A percentile compares a stretch with the other conserved stretches of the same genome.
phyloP scores from a whole-genome alignment of 2,329 filamentous ascomycete genomes.

The Penicillium verrucosum region DNA sequence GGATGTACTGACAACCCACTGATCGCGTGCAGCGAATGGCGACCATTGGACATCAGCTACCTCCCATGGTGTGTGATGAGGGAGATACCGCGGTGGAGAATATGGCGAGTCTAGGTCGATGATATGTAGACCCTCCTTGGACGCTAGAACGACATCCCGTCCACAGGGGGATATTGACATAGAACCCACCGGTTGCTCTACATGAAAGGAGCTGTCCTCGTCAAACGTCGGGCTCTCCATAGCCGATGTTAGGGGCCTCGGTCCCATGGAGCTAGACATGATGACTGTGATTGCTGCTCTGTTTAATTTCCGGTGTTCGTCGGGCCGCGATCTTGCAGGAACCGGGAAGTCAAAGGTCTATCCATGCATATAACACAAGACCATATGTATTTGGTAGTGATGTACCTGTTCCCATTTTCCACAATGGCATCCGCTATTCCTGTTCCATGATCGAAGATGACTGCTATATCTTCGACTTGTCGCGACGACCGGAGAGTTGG shows the following conservation, averaged over 20 bases:
- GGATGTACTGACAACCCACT: slow-evolving; percentile 91
- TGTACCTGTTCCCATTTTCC: slow-evolving; percentile 1
- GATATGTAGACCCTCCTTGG: slow-evolving; percentile 83
- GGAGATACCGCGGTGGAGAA: slow-evolving; percentile 78
- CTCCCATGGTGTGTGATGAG: slow-evolving; percentile 86
- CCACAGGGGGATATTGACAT: slow-evolving; percentile 91
- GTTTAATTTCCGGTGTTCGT: slow-evolving; percentile 5
- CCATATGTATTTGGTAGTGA: not conserved
- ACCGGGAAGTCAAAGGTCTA: slow-evolving; percentile 1
- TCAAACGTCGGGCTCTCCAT: slow-evolving; percentile 87
- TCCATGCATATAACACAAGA: not conserved
- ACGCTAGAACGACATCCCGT: slow-evolving; percentile 84
- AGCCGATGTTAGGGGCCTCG: slow-evolving; percentile 51
- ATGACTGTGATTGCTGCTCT: slow-evolving; percentile 12
- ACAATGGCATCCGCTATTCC: slow-evolving; percentile 1
- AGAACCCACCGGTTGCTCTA: slow-evolving; percentile 76
- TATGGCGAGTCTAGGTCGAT: slow-evolving; percentile 90
- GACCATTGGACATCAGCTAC: slow-evolving; percentile 97
- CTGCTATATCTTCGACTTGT: not conserved
- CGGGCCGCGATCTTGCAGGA: slow-evolving; percentile 10
- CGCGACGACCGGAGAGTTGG: not conserved
- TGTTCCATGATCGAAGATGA: not conserved
- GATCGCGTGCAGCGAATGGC: slow-evolving; percentile 81
- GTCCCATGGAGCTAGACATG: slow-evolving; percentile 37
- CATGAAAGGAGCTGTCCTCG: slow-evolving; percentile 76